A percentile compares a stretch with the other conserved stretches of the same genome.
phyloP scores from a whole-genome alignment of 1,284 basidiomycete species.

The Austroboletus sp. region DNA sequence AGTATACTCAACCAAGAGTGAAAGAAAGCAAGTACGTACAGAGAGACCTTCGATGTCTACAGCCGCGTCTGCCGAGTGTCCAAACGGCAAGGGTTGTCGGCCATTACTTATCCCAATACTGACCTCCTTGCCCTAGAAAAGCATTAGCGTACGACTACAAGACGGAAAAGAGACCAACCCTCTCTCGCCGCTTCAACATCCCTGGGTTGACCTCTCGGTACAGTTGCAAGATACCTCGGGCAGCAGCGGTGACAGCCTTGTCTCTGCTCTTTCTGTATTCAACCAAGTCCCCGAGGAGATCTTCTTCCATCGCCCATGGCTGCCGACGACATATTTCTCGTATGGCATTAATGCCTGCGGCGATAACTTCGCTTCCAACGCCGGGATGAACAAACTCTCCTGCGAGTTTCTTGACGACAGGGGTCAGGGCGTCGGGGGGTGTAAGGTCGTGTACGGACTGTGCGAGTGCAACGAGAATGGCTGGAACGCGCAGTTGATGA shows the following conservation, averaged over 20 bases:
- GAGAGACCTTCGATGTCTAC: conserved; percentile 87
- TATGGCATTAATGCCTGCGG: conserved; percentile 92
- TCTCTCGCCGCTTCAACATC: conserved; percentile 83
- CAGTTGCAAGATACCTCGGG: conserved; percentile 83
- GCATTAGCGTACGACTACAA: conserved; percentile 2
- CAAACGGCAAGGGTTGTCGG: conserved; percentile 70
- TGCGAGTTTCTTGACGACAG: conserved; percentile 86
- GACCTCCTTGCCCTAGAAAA: conserved; percentile 72
- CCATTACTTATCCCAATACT: conserved; percentile 63
- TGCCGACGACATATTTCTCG: conserved; percentile 89
- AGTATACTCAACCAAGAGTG: not conserved
- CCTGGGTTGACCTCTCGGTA: conserved; percentile 95
- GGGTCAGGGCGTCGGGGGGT: conserved; percentile 87
- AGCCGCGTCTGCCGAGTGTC: conserved; percentile 67
- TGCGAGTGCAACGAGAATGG: conserved; percentile 91
- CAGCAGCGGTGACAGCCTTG: conserved; percentile 86
- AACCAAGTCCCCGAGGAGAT: conserved; percentile 85
- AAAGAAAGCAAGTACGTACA: conserved; percentile 37
- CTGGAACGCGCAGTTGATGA: conserved; percentile 88
- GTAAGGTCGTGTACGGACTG: conserved; percentile 95
- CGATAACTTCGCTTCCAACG: conserved; percentile 90
- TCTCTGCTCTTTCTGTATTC: conserved; percentile 94
- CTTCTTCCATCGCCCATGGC: conserved; percentile 95
- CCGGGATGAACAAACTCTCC: conserved; percentile 97
- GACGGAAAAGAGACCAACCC: conserved; percentile 42